These are phyloP conservation scores for Haemoproteus tartakovskyi DNA, from an alignment of 169 alveolate species.

Conservation along the genomic window DNA sequence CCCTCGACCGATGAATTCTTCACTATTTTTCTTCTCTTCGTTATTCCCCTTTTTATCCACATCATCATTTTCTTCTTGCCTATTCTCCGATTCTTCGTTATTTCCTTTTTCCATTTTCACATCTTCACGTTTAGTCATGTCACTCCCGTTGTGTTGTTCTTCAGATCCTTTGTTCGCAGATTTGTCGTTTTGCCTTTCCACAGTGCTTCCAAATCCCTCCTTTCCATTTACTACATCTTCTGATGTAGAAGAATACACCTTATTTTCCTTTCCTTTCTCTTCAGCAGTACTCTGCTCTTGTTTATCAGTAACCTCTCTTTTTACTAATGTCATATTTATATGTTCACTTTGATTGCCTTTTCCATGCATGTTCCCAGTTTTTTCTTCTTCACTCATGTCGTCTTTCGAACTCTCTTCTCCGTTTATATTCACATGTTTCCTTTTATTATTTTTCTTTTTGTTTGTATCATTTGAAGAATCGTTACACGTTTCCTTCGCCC, in stretches of 20 bases:
- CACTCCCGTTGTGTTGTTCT: background rate
- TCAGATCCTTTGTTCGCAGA: too few relatives aligned
- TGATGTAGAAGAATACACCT: too few relatives aligned
- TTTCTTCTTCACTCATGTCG: background rate
- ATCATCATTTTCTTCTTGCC: background rate
- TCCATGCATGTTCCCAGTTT: background rate
- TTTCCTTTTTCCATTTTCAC: background rate
- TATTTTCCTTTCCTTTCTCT: too few relatives aligned
- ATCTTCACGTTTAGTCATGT: slow-evolving; percentile 1
- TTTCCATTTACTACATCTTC: too few relatives aligned
- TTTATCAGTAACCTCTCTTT: too few relatives aligned
- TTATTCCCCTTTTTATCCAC: slow-evolving; percentile 12
- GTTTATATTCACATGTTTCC: background rate
- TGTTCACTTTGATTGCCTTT: background rate
- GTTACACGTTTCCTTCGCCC: background rate
- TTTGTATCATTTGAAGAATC: background rate
- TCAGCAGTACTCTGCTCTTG: too few relatives aligned
- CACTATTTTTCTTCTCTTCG: background rate
- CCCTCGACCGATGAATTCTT: background rate
- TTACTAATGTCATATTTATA: too few relatives aligned
- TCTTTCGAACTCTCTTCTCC: background rate
- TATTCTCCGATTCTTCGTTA: background rate
- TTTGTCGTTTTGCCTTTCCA: too few relatives aligned
- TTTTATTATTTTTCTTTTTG: slow-evolving; percentile 4
- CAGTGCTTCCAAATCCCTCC: too few relatives aligned